A percentile compares a stretch with the other conserved stretches of the same genome.
Conservation (phyloP, 768 basidiomycete genomes). For the Hygrocybe punicea region DNA sequence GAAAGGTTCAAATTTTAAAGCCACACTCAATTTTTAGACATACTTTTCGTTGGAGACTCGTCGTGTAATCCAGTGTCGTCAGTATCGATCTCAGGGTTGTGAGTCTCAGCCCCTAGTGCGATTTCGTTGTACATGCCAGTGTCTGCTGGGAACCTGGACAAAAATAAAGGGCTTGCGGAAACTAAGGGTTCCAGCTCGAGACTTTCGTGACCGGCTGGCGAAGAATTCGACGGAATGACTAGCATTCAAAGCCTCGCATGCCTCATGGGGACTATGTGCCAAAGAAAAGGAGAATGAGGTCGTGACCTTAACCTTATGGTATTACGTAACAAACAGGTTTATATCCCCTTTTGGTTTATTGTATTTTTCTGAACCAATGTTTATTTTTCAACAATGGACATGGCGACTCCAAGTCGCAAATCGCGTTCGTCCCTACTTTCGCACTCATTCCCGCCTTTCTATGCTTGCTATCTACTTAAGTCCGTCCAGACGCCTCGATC, state of each 20-base stretch:
- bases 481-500: conserved; percentile 55
- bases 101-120: background rate
- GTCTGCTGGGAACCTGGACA: too few relatives aligned
- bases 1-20: background rate
- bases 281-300: too few relatives aligned
- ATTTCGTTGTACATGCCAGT: background rate
- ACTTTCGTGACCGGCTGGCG: background rate
- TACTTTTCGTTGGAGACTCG: background rate
- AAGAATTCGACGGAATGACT: too few relatives aligned
- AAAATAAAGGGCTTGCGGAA: background rate
- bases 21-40: background rate
- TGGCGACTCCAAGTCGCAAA: conserved; percentile 1
- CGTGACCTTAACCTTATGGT: conserved; percentile 2
- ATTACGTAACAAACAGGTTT: too few relatives aligned
- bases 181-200: background rate
- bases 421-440: conserved; percentile 28
- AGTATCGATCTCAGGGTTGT: background rate
- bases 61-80: background rate
- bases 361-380: too few relatives aligned
- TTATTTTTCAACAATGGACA: too few relatives aligned
- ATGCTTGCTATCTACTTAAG: conserved; percentile 80
- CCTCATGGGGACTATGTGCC: too few relatives aligned
- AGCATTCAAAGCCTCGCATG: background rate
- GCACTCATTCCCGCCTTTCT: conserved; percentile 62
- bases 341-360: too few relatives aligned